Evolutionary conservation across 2,329 filamentous ascomycete genomes (phyloP).

Genomic region (Sordariomycetes sp.): DNA sequence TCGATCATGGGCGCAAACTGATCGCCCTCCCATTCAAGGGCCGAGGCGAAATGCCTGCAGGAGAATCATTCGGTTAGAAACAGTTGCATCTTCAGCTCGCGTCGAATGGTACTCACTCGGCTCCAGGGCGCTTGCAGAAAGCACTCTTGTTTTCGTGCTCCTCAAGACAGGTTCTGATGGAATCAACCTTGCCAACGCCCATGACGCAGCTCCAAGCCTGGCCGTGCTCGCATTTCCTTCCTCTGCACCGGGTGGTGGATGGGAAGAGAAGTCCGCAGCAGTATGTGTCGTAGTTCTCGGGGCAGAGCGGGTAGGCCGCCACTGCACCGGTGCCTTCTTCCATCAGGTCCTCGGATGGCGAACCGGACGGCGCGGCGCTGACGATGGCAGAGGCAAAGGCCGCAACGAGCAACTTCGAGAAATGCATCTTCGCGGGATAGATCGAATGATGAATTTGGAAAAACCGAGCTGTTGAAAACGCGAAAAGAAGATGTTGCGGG

Average conservation of each 20-base stretch:
- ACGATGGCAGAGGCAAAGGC: too few species aligned
- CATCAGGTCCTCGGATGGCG: too few species aligned
- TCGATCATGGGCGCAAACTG: background rate
- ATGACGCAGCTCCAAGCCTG: constrained; percentile 1
- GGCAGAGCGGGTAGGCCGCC: background rate
- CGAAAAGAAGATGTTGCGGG: too few species aligned
- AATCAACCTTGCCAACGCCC: constrained; percentile 2
- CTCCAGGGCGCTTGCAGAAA: constrained; percentile 2
- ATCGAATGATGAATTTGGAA: too few species aligned
- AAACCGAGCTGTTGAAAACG: too few species aligned
- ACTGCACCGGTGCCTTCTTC: background rate
- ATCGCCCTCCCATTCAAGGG: background rate
- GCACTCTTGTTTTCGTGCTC: background rate
- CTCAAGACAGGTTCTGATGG: background rate
- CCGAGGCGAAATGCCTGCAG: background rate
- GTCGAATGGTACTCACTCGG: background rate
- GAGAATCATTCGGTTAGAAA: background rate
- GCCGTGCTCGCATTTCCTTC: background rate
- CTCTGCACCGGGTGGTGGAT: background rate
- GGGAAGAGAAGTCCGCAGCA: background rate
- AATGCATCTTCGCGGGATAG: too few species aligned
- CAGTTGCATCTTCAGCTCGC: too few species aligned
- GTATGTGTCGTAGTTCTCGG: background rate
- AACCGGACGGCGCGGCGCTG: too few species aligned
- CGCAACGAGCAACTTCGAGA: too few species aligned